These are phyloP conservation scores for Pseudocercospora fijiensis DNA, from an alignment of 2,329 filamentous ascomycete species.

Conservation along the genomic window DNA sequence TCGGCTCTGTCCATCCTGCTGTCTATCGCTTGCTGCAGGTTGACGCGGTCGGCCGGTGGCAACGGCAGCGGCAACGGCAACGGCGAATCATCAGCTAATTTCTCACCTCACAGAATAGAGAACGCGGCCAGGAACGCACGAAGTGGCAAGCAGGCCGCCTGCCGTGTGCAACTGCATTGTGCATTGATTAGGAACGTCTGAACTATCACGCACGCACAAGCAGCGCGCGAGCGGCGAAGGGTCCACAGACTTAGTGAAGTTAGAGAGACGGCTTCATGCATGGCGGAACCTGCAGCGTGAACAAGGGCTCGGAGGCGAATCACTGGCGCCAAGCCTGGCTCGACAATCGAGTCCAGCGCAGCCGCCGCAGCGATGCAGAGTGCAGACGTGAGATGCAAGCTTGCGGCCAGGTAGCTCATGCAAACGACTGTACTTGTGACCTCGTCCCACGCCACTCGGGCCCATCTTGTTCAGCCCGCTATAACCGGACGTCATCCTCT, in stretches of 20 bases:
- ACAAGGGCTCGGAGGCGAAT: conserved; percentile 20
- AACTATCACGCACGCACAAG: conserved; percentile 6
- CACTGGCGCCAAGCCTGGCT: conserved; percentile 21
- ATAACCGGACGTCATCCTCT: conserved; percentile 20
- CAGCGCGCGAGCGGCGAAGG: conserved; percentile 8
- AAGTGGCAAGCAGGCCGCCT: background rate
- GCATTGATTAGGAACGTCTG: background rate
- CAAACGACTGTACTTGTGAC: conserved; percentile 26
- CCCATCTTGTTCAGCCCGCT: conserved; percentile 8
- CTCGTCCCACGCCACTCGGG: conserved; percentile 17
- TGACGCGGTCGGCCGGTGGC: background rate
- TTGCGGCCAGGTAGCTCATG: conserved; percentile 19
- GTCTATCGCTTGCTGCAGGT: background rate
- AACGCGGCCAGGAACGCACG: conserved; percentile 4
- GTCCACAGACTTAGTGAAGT: conserved; percentile 6
- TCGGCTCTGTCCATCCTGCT: background rate
- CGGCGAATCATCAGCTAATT: conserved; percentile 3
- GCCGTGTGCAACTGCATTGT: background rate
- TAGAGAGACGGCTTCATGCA: conserved; percentile 17
- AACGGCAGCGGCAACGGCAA: background rate
- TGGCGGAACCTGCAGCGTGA: conserved; percentile 23
- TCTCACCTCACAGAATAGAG: background rate
- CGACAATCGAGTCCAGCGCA: conserved; percentile 19
- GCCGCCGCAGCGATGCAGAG: background rate
- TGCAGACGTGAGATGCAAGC: too few relatives aligned